Evolutionary conservation across 1,284 basidiomycete genomes (phyloP).

Genomic region (Malassezia yamatoensis): DNA sequence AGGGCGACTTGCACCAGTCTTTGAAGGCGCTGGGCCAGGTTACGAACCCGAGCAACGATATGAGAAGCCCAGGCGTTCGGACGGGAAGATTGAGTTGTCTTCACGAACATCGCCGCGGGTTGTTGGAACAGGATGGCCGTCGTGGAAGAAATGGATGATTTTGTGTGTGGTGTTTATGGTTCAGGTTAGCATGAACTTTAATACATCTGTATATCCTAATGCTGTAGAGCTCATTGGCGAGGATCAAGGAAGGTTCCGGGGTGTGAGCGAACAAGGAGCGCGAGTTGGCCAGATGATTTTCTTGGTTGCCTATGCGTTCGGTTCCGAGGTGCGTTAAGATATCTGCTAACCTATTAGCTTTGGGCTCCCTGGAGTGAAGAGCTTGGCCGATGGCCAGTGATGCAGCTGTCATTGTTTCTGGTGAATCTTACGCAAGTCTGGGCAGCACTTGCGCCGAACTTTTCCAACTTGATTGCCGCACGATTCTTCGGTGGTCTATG

Average conservation of each 20-base stretch:
- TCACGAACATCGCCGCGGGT: slow-evolving; percentile 41
- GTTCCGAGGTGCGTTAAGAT: slow-evolving; percentile 44
- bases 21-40: not conserved
- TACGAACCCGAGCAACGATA: not conserved
- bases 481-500: slow-evolving; percentile 47
- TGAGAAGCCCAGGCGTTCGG: slow-evolving; percentile 2
- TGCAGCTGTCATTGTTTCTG: slow-evolving; percentile 39
- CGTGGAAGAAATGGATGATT: slow-evolving; percentile 49
- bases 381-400: slow-evolving; percentile 43
- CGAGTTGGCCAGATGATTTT: slow-evolving; percentile 50
- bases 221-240: slow-evolving; percentile 33
- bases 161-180: slow-evolving; percentile 49
- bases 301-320: slow-evolving; percentile 50
- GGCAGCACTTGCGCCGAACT: slow-evolving; percentile 41
- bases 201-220: slow-evolving; percentile 48
- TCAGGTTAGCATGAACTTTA: slow-evolving; percentile 49
- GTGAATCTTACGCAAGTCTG: slow-evolving; percentile 48
- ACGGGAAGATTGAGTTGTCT: slow-evolving; percentile 46
- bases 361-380: slow-evolving; percentile 49
- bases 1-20: not conserved
- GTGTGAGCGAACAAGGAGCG: slow-evolving; percentile 48
- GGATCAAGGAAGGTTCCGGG: slow-evolving; percentile 23
- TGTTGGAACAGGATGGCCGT: slow-evolving; percentile 36
- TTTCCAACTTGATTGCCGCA: slow-evolving; percentile 39
- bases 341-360: slow-evolving; percentile 13